A percentile compares a stretch with the other conserved stretches of the same genome.
phyloP scores from a whole-genome alignment of 805 yeast genomes.

The Diddensiella caesifluorescens region DNA sequence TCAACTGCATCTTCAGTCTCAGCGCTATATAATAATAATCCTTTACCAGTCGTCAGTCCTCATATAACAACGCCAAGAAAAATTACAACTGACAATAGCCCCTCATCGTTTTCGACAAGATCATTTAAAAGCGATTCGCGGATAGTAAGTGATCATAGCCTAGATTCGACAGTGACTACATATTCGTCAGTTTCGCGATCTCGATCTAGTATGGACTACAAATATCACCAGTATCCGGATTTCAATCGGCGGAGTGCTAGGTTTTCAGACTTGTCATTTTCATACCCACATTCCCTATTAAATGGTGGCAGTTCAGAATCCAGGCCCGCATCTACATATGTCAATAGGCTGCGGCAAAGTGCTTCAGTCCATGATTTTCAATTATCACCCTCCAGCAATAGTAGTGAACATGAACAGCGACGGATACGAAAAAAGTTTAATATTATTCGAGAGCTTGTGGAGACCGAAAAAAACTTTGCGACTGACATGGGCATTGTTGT shows the following conservation, averaged over 20 bases:
- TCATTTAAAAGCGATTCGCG: background rate
- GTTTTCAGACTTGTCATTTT: background rate
- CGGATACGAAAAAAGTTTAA: constrained; percentile 25
- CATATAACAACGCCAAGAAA: too few relatives aligned
- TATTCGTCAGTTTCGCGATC: background rate
- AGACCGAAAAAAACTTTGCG: constrained; percentile 35
- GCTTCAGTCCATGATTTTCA: background rate
- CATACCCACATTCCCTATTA: background rate
- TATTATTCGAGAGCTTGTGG: constrained; percentile 34
- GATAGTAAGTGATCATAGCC: background rate
- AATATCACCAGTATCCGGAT: background rate
- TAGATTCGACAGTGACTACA: background rate
- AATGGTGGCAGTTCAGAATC: background rate
- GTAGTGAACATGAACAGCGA: constrained; percentile 12
- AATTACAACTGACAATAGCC: background rate
- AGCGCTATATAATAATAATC: constrained; percentile 1
- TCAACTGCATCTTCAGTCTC: background rate
- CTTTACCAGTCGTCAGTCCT: background rate
- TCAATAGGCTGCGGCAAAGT: constrained; percentile 5
- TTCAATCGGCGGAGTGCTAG: background rate
- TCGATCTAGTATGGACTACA: background rate
- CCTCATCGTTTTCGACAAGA: background rate
- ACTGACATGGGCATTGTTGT: constrained; percentile 35
- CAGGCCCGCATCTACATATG: constrained; percentile 1
- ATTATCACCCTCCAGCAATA: background rate